These are phyloP conservation scores for Camellia japonica DNA, from an alignment of 148 eudicot genomes.

Conservation along the genomic window DNA sequence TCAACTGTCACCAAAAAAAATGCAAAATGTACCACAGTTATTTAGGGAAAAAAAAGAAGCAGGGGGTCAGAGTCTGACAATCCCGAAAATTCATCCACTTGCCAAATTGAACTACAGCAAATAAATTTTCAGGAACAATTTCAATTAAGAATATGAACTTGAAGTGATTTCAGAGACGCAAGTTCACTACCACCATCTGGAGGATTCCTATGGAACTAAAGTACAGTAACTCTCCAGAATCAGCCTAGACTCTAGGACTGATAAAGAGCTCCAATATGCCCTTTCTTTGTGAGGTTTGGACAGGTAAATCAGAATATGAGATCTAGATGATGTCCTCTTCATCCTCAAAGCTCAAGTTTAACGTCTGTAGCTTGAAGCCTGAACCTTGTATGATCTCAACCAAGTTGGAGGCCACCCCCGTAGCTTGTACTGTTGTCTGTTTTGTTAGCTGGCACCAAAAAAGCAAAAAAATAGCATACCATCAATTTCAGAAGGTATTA, in stretches of 20 bases:
- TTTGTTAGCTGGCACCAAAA: conserved; percentile 51
- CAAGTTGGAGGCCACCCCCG: conserved; percentile 87
- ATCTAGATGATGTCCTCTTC: conserved; percentile 45
- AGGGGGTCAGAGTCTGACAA: too few relatives aligned
- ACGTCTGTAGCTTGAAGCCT: conserved; percentile 75
- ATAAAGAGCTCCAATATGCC: background rate
- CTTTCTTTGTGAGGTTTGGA: background rate
- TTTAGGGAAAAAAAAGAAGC: too few relatives aligned
- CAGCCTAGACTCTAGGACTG: conserved; percentile 3
- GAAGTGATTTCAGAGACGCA: background rate
- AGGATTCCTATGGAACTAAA: background rate
- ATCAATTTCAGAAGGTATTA: too few relatives aligned
- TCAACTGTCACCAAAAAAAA: too few relatives aligned
- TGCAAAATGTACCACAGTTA: too few relatives aligned
- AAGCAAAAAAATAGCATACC: background rate
- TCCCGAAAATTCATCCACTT: too few relatives aligned
- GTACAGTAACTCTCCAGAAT: background rate
- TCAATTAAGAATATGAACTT: background rate
- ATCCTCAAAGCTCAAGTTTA: conserved; percentile 77
- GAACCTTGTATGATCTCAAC: conserved; percentile 79
- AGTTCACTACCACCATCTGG: background rate
- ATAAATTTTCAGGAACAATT: background rate
- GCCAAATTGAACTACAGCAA: background rate
- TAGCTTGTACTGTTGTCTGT: conserved; percentile 91
- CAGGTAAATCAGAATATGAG: background rate